A percentile compares a stretch with the other conserved stretches of the same genome.
Conservation (phyloP, 805 yeast species). For the Scheffersomyces stipitis region DNA sequence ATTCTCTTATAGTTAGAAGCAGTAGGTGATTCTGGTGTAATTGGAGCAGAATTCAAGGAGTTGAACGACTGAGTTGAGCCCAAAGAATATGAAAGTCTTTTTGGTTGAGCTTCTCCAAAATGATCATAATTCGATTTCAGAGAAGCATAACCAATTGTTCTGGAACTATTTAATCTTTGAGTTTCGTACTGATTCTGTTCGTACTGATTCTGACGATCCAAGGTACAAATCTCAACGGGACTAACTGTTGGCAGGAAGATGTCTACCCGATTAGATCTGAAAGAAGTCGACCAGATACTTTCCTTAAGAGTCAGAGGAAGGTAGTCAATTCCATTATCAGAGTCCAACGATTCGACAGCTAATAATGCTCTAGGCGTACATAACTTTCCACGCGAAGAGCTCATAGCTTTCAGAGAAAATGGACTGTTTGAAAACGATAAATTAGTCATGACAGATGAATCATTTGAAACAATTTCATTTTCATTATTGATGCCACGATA, state of each 20-base stretch:
- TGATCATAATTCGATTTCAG: neutral
- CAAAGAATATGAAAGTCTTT: too few relatives aligned
- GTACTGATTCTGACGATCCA: neutral
- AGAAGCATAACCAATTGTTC: neutral
- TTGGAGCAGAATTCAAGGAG: neutral
- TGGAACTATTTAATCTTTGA: neutral
- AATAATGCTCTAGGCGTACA: conserved; percentile 20
- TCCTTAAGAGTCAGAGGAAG: conserved; percentile 8
- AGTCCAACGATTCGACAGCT: conserved; percentile 14
- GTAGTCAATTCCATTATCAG: conserved; percentile 2
- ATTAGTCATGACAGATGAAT: too few relatives aligned
- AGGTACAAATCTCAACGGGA: neutral
- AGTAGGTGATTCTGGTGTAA: neutral
- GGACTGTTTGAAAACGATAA: too few relatives aligned
- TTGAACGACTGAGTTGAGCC: neutral
- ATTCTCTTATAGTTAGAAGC: neutral
- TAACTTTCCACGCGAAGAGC: too few relatives aligned
- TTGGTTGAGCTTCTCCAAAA: too few relatives aligned
- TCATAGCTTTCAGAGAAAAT: too few relatives aligned
- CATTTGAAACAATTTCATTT: too few relatives aligned
- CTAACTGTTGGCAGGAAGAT: neutral
- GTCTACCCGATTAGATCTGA: neutral
- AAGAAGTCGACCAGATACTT: conserved; percentile 20
- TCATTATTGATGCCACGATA: too few relatives aligned
- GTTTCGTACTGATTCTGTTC: neutral